phyloP scores from a whole-genome alignment of 306 rosid genomes.

The Sechiopsis laciniata region DNA sequence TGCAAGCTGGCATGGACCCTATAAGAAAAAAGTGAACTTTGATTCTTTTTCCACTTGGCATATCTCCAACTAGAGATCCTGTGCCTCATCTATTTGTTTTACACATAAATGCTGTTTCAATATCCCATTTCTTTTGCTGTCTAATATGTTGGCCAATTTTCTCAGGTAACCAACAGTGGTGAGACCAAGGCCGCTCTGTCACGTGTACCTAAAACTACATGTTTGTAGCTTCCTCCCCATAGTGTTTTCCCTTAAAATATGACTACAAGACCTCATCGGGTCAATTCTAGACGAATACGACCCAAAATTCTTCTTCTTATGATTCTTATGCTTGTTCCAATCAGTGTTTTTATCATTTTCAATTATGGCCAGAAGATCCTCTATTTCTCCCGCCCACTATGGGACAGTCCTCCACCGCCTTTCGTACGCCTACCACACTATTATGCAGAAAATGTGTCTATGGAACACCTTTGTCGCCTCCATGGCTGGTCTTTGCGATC shows the following conservation, averaged over 20 bases:
- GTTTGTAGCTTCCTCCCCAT: constrained; percentile 21
- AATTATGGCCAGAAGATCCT: constrained; percentile 45
- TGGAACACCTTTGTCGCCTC: constrained; percentile 70
- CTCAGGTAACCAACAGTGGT: constrained; percentile 42
- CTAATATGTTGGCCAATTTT: constrained; percentile 14
- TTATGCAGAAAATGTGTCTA: constrained; percentile 79
- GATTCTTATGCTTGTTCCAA: constrained; percentile 37
- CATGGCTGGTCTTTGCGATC: constrained; percentile 78
- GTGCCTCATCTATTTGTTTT: neutral
- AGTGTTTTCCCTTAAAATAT: constrained; percentile 30
- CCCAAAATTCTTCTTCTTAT: constrained; percentile 35
- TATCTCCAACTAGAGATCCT: neutral
- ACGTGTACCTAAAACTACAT: constrained; percentile 32
- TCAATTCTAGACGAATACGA: constrained; percentile 30
- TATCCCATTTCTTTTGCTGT: constrained; percentile 2
- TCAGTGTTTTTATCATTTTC: constrained; percentile 38
- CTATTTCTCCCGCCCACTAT: constrained; percentile 78
- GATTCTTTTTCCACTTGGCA: neutral
- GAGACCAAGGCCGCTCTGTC: constrained; percentile 28
- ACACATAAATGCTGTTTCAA: constrained; percentile 1
- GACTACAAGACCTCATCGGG: constrained; percentile 37
- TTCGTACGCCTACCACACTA: constrained; percentile 62
- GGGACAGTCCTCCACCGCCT: constrained; percentile 73
- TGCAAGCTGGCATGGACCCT: too few species aligned
- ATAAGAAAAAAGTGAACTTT: neutral